Conservation (phyloP, 1,284 basidiomycete genomes). For the Amylostereum chailletii region DNA sequence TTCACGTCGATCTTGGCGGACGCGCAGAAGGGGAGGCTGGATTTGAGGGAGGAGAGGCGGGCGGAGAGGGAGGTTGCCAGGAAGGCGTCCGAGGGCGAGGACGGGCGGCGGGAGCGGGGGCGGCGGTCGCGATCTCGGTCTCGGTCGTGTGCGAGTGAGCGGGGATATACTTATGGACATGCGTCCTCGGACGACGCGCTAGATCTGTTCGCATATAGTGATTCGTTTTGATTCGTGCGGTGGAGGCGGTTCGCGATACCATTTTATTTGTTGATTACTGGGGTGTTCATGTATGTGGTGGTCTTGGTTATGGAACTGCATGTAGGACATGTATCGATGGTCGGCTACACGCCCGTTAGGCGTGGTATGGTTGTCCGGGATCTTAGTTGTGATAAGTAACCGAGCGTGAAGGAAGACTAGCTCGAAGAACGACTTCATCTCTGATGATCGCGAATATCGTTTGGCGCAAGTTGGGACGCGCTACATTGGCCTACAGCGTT, state of each 20-base stretch:
- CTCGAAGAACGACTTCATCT: no score
- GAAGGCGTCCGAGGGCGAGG: not conserved
- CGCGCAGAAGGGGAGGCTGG: conserved; percentile 30
- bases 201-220: conserved; percentile 37
- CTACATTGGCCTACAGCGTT: no score
- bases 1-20: conserved; percentile 38
- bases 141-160: conserved; percentile 7
- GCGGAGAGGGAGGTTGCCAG: conserved; percentile 5
- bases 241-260: not conserved
- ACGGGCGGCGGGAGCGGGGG: conserved; percentile 4
- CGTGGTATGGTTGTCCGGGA: no score
- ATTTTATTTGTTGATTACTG: no score
- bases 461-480: no score
- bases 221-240: conserved; percentile 9
- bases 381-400: no score
- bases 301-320: no score
- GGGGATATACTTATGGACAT: conserved; percentile 9
- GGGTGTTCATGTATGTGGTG: no score
- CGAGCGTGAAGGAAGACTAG: no score
- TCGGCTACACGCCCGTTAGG: no score
- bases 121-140: not conserved
- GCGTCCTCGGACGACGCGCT: conserved; percentile 40
- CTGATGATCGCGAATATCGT: no score
- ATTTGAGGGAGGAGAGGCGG: conserved; percentile 22
- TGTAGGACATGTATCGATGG: no score